These are phyloP conservation scores for Poa annua DNA, from an alignment of 176 grass and related monocot species.

Conservation along the genomic window DNA sequence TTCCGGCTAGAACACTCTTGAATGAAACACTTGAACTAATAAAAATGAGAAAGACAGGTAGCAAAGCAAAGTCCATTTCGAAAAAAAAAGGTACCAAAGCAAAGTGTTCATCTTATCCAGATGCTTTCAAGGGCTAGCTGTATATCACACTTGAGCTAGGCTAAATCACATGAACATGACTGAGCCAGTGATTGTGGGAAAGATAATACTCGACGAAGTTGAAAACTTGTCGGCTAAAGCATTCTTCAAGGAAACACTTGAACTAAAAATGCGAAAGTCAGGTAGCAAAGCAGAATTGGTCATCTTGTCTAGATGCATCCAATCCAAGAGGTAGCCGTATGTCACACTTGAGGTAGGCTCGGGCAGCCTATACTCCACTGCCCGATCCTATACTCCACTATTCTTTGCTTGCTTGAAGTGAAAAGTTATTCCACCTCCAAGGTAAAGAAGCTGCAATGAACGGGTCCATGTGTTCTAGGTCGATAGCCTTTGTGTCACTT, in stretches of 20 bases:
- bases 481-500: conserved; percentile 14
- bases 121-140: too few species aligned
- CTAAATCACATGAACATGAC: too few species aligned
- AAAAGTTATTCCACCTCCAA: conserved; percentile 31
- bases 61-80: not conserved
- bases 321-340: conserved; percentile 3
- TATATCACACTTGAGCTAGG: too few species aligned
- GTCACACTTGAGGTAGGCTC: conserved; percentile 22
- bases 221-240: not conserved
- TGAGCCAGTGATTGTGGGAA: too few species aligned
- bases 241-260: not conserved
- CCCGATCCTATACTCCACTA: conserved; percentile 10
- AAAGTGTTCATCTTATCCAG: too few species aligned
- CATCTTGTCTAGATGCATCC: not conserved
- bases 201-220: too few species aligned
- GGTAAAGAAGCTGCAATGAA: conserved; percentile 31
- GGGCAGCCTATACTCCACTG: not conserved
- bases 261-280: not conserved
- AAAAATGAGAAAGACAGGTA: not conserved
- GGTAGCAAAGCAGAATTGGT: not conserved
- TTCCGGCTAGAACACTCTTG: not conserved
- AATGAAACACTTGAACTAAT: not conserved
- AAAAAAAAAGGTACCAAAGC: too few species aligned
- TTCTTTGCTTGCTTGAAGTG: conserved; percentile 22
- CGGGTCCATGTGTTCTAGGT: conserved; percentile 22